A percentile compares a stretch with the other conserved stretches of the same genome.
Conservation (phyloP, 805 yeast species). For the Myxozyma vanderwaltii region DNA sequence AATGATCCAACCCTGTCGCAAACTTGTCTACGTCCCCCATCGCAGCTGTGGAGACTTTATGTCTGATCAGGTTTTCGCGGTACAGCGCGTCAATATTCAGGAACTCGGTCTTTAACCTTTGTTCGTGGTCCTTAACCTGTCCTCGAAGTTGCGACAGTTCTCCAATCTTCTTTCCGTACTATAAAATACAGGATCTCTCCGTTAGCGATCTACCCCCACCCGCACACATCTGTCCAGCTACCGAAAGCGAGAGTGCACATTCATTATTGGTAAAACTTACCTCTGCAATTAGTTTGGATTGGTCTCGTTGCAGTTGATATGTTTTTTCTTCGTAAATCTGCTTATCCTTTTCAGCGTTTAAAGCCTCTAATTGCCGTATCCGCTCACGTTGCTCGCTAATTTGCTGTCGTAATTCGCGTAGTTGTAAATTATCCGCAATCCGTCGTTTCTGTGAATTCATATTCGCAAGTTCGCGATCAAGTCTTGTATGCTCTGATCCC, state of each 20-base stretch:
- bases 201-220: background rate
- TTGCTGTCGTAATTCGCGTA: slow-evolving; percentile 50
- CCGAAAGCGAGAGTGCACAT: background rate
- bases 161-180: slow-evolving; percentile 75
- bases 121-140: slow-evolving; percentile 58
- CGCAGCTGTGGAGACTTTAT: slow-evolving; percentile 74
- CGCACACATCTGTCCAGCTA: background rate
- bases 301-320: slow-evolving; percentile 50
- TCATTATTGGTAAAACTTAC: too few species aligned
- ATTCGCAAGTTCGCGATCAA: slow-evolving; percentile 40
- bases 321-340: slow-evolving; percentile 64
- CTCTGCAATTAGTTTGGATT: slow-evolving; percentile 59
- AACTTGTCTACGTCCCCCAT: slow-evolving; percentile 81
- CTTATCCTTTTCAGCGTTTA: slow-evolving; percentile 61
- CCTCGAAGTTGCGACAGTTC: slow-evolving; percentile 81
- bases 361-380: slow-evolving; percentile 52
- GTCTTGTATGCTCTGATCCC: slow-evolving; percentile 33
- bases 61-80: slow-evolving; percentile 68
- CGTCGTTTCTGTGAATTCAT: slow-evolving; percentile 54
- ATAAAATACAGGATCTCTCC: slow-evolving; percentile 22
- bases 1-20: slow-evolving; percentile 82
- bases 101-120: slow-evolving; percentile 71
- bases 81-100: slow-evolving; percentile 64
- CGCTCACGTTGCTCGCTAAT: slow-evolving; percentile 45
- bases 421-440: slow-evolving; percentile 64